Evolutionary conservation across 1,284 basidiomycete genomes (phyloP).

Genomic region (Neotropicomus parvogracilis): DNA sequence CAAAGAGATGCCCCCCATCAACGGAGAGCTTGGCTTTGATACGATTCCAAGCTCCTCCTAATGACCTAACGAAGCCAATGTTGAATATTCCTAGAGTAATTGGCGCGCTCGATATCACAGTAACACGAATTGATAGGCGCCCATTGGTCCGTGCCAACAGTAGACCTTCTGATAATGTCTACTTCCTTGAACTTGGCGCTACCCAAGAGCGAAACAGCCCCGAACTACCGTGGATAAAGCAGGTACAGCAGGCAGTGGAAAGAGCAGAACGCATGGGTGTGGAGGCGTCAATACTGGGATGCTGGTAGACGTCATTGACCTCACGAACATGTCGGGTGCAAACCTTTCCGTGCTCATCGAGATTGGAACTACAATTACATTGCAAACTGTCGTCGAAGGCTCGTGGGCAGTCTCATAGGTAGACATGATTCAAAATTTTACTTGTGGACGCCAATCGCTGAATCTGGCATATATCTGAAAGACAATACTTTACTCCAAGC

Average conservation of each 20-base stretch:
- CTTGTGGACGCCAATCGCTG: too few relatives aligned
- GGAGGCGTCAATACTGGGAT: conserved; percentile 37
- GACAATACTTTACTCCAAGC: background rate
- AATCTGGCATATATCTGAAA: too few relatives aligned
- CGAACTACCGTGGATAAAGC: conserved; percentile 18
- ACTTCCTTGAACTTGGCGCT: conserved; percentile 51
- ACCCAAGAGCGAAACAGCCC: conserved; percentile 11
- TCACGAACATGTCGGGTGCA: background rate
- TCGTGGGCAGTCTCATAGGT: background rate
- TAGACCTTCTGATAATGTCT: conserved; percentile 55
- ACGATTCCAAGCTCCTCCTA: conserved; percentile 30
- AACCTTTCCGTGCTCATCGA: background rate
- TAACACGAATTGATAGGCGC: conserved; percentile 60
- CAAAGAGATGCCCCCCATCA: conserved; percentile 11
- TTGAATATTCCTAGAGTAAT: conserved; percentile 20
- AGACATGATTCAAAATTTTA: background rate
- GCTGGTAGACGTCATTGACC: conserved; percentile 37
- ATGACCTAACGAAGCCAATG: background rate
- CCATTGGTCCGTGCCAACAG: conserved; percentile 47
- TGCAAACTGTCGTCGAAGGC: background rate
- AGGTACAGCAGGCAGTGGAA: conserved; percentile 19
- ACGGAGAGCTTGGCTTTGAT: conserved; percentile 38
- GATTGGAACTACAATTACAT: background rate
- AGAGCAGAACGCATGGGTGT: conserved; percentile 13
- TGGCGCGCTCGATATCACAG: conserved; percentile 20